These are phyloP conservation scores for Tricholoma bakamatsutake DNA, from an alignment of 768 basidiomycete genomes.

Conservation along the genomic window DNA sequence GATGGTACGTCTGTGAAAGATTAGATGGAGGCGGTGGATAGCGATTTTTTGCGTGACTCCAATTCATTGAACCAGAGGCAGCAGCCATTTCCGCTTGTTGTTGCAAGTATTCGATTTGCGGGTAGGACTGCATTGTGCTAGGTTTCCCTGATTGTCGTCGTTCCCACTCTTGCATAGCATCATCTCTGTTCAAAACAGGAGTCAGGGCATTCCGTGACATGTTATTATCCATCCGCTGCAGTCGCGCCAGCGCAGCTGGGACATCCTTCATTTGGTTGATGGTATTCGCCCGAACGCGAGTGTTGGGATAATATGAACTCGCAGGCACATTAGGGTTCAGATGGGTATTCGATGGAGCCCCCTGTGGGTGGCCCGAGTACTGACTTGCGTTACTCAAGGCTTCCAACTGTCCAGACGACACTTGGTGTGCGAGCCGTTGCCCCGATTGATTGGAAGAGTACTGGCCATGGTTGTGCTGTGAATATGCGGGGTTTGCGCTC, in stretches of 20 bases:
- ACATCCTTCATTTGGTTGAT: slow-evolving; percentile 88
- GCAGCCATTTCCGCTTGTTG: slow-evolving; percentile 87
- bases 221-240: slow-evolving; percentile 90
- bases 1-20: slow-evolving; percentile 61
- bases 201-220: slow-evolving; percentile 83
- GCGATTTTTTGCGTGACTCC: slow-evolving; percentile 39
- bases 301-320: slow-evolving; percentile 62
- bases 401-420: slow-evolving; percentile 41
- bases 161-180: slow-evolving; percentile 96
- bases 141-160: slow-evolving; percentile 73
- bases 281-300: slow-evolving; percentile 83
- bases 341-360: slow-evolving; percentile 27
- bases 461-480: slow-evolving; percentile 29
- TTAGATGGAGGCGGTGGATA: slow-evolving; percentile 64
- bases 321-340: slow-evolving; percentile 52
- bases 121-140: slow-evolving; percentile 71
- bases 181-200: slow-evolving; percentile 91
- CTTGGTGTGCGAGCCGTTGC: slow-evolving; percentile 42
- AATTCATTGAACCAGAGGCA: slow-evolving; percentile 51
- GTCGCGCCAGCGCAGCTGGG: slow-evolving; percentile 88
- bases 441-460: slow-evolving; percentile 30
- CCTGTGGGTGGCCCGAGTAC: slow-evolving; percentile 29
- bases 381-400: slow-evolving; percentile 24
- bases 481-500: slow-evolving; percentile 21
- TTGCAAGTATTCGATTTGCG: slow-evolving; percentile 86